Evolutionary conservation across 208 protist genomes (phyloP).

Genomic region (Trichomonas tenax): DNA sequence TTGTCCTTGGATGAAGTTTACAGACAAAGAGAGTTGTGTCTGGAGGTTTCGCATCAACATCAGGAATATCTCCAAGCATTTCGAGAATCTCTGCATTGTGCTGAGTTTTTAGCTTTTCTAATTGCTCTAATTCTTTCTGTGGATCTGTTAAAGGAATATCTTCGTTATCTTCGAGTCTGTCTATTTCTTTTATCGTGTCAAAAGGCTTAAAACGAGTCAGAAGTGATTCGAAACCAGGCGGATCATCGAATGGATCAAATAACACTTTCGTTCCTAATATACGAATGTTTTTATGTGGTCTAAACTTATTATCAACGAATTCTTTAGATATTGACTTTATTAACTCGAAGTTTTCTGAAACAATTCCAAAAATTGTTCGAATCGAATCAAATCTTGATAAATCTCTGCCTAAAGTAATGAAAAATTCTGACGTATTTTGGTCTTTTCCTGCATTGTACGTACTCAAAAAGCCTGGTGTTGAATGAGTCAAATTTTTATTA

Average conservation of each 20-base stretch:
- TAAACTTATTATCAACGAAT: background rate
- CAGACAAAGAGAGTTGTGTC: background rate
- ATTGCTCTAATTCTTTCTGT: background rate
- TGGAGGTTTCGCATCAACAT: background rate
- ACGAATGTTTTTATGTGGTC: background rate
- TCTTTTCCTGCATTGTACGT: background rate
- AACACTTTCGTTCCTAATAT: background rate
- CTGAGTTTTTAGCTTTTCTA: background rate
- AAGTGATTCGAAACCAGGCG: background rate
- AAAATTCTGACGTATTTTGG: background rate
- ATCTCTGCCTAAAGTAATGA: background rate
- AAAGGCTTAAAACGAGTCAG: background rate
- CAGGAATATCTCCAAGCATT: slow-evolving; percentile 21
- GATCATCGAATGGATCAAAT: slow-evolving; percentile 10
- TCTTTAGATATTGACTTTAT: background rate
- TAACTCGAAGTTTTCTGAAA: slow-evolving; percentile 5
- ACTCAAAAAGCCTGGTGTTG: background rate
- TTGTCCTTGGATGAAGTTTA: background rate
- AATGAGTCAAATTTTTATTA: background rate
- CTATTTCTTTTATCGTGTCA: background rate
- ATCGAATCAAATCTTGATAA: background rate
- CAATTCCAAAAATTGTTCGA: background rate
- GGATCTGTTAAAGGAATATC: background rate
- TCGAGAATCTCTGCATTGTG: background rate
- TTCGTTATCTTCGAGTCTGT: background rate